These are phyloP conservation scores for Panaeolus papilionaceus DNA, from an alignment of 768 basidiomycete species.

Conservation along the genomic window DNA sequence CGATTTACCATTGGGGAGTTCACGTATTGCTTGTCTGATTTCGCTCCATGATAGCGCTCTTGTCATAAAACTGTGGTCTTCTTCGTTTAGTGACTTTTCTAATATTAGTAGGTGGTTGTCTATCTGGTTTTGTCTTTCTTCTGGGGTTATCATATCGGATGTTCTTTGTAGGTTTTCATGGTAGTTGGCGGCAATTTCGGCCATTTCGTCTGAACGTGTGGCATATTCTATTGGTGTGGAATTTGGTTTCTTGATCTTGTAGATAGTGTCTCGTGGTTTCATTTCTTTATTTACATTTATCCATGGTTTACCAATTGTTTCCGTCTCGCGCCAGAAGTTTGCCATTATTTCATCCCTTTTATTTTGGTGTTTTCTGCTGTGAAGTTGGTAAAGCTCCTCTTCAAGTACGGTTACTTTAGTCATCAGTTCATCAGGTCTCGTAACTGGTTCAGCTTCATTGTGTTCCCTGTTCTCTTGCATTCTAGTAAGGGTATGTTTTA, in stretches of 20 bases:
- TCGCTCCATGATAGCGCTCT: too few species aligned
- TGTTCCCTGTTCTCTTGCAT: not conserved
- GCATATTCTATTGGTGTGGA: conserved; percentile 18
- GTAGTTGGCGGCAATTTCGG: conserved; percentile 32
- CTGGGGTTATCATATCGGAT: not conserved
- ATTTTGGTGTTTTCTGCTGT: not conserved
- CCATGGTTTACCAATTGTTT: conserved; percentile 16
- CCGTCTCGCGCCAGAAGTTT: conserved; percentile 6
- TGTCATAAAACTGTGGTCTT: not conserved
- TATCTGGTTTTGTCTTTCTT: not conserved
- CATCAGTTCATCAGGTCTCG: too few species aligned
- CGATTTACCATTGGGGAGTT: conserved; percentile 26
- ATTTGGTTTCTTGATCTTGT: conserved; percentile 10
- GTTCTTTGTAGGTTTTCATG: conserved; percentile 30
- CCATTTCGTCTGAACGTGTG: conserved; percentile 35
- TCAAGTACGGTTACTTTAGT: too few species aligned
- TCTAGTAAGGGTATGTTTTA: not conserved
- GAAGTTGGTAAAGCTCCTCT: not conserved
- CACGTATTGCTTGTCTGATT: conserved; percentile 19
- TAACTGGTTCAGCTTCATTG: too few species aligned
- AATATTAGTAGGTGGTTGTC: not conserved
- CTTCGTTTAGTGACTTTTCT: not conserved
- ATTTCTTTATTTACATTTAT: conserved; percentile 2
- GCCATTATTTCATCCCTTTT: not conserved
- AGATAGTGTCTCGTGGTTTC: conserved; percentile 14